phyloP scores from a whole-genome alignment of 441 rosid species.

The Rhodomyrtus psidioides region DNA sequence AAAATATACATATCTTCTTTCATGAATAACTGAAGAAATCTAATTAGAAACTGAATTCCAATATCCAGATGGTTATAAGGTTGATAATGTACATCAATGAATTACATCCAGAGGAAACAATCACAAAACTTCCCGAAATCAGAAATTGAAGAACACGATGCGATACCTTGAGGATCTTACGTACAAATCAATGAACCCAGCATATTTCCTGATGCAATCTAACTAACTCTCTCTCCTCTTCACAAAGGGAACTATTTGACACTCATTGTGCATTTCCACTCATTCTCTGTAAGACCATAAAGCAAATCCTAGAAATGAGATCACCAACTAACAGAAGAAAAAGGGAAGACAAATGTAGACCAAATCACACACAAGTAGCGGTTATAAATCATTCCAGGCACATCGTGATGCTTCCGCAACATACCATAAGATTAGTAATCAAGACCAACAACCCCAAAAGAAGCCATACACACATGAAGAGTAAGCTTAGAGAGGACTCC shows the following conservation, averaged over 20 bases:
- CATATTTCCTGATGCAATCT: background rate
- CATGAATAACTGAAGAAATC: background rate
- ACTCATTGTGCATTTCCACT: background rate
- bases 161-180: background rate
- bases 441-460: background rate
- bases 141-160: background rate
- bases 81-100: background rate
- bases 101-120: background rate
- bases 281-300: background rate
- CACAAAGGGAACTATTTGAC: background rate
- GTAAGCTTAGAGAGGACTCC: background rate
- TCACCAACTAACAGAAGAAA: background rate
- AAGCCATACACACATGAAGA: background rate
- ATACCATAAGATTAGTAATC: background rate
- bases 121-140: background rate
- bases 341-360: background rate
- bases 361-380: fast-evolving
- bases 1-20: background rate
- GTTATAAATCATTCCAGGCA: background rate
- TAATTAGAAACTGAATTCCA: background rate
- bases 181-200: background rate
- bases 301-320: background rate
- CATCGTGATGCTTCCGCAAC: background rate
- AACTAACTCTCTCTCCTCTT: background rate
- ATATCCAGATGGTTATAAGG: background rate